phyloP scores from a whole-genome alignment of 257 asterid genomes.

The Solanum ossicruentum region DNA sequence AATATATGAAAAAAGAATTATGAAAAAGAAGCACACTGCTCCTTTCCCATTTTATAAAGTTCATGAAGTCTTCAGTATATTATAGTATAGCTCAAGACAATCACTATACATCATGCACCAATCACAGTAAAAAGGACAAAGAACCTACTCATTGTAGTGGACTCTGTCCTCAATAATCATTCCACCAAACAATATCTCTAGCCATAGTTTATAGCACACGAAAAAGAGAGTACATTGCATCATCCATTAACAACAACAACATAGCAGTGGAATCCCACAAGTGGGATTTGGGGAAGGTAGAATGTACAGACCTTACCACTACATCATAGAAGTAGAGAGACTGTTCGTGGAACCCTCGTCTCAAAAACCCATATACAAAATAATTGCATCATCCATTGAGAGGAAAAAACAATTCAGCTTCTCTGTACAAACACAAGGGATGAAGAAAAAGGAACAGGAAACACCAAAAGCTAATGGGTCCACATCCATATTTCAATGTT shows the following conservation, averaged over 20 bases:
- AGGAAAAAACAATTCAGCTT: neutral
- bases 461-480: constrained; percentile 26
- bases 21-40: constrained; percentile 10
- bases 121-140: constrained; percentile 27
- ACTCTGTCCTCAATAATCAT: constrained; percentile 32
- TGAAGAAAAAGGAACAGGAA: constrained; percentile 2
- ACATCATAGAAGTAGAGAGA: too few relatives aligned
- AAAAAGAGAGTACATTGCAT: constrained; percentile 1
- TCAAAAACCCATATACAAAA: too few relatives aligned
- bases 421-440: neutral
- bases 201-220: constrained; percentile 24
- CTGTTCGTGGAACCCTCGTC: too few relatives aligned
- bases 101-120: constrained; percentile 14
- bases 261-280: too few relatives aligned
- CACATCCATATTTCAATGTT: constrained; percentile 27
- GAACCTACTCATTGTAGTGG: constrained; percentile 37
- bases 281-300: too few relatives aligned
- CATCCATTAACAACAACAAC: neutral
- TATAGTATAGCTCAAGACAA: constrained; percentile 14
- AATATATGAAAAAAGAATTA: neutral
- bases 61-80: constrained; percentile 6
- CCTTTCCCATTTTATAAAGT: constrained; percentile 18
- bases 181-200: constrained; percentile 25
- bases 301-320: too few relatives aligned
- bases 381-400: constrained; percentile 3